phyloP scores from a whole-genome alignment of 495 filamentous ascomycete genomes.

The Delitschia confertaspora region DNA sequence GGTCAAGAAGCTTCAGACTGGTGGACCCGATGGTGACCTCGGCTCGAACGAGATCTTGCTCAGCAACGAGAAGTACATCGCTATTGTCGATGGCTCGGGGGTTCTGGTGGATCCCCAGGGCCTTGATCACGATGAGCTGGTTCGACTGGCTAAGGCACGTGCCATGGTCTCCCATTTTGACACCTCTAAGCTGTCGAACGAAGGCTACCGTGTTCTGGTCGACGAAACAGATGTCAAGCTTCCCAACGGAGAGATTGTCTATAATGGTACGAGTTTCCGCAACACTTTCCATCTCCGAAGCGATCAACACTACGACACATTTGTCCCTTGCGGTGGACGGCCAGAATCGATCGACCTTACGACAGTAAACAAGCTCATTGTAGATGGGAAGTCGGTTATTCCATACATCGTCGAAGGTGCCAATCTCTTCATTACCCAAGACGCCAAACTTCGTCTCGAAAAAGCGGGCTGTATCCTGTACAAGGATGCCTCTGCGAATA shows the following conservation, averaged over 20 bases:
- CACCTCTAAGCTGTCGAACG: constrained; percentile 68
- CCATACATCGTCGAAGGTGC: constrained; percentile 97
- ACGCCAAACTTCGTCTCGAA: constrained; percentile 90
- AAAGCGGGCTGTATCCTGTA: constrained; percentile 86
- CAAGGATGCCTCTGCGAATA: constrained; percentile 98
- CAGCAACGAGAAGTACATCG: constrained; percentile 85
- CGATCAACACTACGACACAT: constrained; percentile 66
- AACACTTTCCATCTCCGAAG: constrained; percentile 91
- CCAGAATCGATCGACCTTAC: constrained; percentile 94
- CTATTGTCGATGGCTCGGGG: constrained; percentile 90
- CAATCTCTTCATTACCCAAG: constrained; percentile 97
- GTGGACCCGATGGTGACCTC: constrained; percentile 91
- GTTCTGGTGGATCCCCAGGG: constrained; percentile 90
- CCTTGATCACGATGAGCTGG: constrained; percentile 71
- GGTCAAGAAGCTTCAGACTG: constrained; percentile 90
- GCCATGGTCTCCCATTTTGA: constrained; percentile 88
- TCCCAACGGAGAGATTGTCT: constrained; percentile 74
- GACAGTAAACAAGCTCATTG: constrained; percentile 73
- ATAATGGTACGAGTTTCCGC: constrained; percentile 90
- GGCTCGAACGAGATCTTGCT: constrained; percentile 97
- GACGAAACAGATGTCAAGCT: constrained; percentile 82
- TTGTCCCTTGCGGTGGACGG: constrained; percentile 93
- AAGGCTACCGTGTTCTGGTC: constrained; percentile 87
- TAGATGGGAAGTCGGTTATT: constrained; percentile 69
- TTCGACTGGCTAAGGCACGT: constrained; percentile 75